Evolutionary conservation across 176 grass and related monocot genomes (phyloP), one percentile per base, ranked within the genome.

Genomic region (maize (Zea mays)): DNA sequence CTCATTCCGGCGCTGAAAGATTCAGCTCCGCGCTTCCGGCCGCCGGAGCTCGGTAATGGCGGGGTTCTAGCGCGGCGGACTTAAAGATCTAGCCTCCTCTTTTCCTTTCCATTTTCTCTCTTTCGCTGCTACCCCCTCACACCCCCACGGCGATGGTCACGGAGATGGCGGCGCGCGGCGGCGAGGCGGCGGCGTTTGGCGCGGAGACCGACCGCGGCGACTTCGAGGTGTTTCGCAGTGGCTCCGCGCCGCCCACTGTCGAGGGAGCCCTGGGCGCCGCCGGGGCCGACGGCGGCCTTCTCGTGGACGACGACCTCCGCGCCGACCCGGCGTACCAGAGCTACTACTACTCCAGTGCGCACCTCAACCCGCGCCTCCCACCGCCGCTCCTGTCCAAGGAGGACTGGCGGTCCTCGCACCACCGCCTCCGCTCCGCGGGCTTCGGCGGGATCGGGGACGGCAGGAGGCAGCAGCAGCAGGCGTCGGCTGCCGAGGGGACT

Each of bases 281-380:
- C 42, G 83, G 78, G 36, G 73, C 70, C 27, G 86, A 5, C 73
- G 80, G 85, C 10, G 81, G 82, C 13, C 45, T 83, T 47, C 80
- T 77, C 11, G 45, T 86, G 44, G 80, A 87, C 56, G 93, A 93
- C 27, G 90, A 93, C 17, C 87, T 90, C 44, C 83, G 85, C 7
- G 82, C 88, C 34, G 83, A 97, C 75, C 85, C 82, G 65, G 93
- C 79, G 16, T 93, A 88, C 83, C 83, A 86, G 69, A 78, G 79
- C 55, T 94, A 91, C 74, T 89, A 86, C 81, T 88, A 90, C 83
- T 85, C 90, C 70, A 84, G 88, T 85, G 90, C 81, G 51, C 86
- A 88, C 85, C 73, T 89, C 67, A 93, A 97, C 88, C 93, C 90
- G 52, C 83, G 90, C 62, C 86, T 97, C 41, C 88, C 83, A 39